Base-by-base conservation (phyloP, 129 eudicot species). In the Helianthus tuberosus region DNA sequence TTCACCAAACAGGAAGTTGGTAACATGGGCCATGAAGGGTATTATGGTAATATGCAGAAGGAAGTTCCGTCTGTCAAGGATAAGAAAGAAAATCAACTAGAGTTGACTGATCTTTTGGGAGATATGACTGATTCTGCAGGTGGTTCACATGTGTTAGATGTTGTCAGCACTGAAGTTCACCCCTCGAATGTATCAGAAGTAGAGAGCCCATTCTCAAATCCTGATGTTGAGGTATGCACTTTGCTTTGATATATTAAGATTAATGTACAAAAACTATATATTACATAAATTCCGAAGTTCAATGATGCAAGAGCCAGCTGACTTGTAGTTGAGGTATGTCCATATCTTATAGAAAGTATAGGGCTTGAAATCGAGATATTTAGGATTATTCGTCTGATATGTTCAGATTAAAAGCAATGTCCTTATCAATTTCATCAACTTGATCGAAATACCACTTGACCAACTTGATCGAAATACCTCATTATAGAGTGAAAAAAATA, bases 151-250 rank as follows among this genome's bases (percentile, higher is more conserved):
- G 54, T 39, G 61, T 60, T 81, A 39, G 80, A 81, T 80, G 71
- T 81, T 59, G 13, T 65, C 44, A 41, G 61, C 63, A 74, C 65
- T 49, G 84, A 80, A 53, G 74, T 53, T 32, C 71, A 59, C 43
- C 65, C 75, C 27, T 80, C 82, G 11, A 68, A 57, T 79, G 82
- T 39, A 48, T 25, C 69, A 10, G 90, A 82, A 73, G 80, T 29
- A 47, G 87, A 79, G 64, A 81, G 59, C 76, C 65, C 76, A 16
- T 51, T 32, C 49, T 55, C 74, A 27, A 82, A 84, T 49, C 81
- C 69, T 39, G 80, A 69, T 64, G 71, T 57, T 29, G 91, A 83
- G 97, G 97, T 84, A 74, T 55, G 76, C 20, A 5, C 17, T 77
- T 43, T 52, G 27, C 69, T 63, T 6, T 64, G 49, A 76, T 13